These are phyloP conservation scores for Heterobasidion parviporum DNA, from an alignment of 1,284 basidiomycete species.

Conservation along the genomic window DNA sequence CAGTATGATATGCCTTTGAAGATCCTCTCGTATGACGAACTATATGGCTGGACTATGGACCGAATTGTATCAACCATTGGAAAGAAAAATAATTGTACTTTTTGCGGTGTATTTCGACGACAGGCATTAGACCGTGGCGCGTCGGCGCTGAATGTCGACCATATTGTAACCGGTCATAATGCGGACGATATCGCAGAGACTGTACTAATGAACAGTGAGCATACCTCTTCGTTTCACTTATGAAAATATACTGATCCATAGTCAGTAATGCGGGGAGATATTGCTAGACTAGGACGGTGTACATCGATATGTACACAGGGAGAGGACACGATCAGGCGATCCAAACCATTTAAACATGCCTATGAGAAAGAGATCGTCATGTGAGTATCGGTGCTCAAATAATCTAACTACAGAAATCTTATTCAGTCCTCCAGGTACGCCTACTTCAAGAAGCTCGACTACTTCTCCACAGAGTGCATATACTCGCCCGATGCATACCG, in stretches of 20 bases:
- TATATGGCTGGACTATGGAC: constrained; percentile 99
- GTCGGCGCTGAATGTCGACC: constrained; percentile 82
- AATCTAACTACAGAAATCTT: neutral
- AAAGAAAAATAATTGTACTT: constrained; percentile 98
- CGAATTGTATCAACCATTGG: constrained; percentile 89
- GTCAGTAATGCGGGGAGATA: constrained; percentile 93
- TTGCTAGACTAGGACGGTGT: constrained; percentile 88
- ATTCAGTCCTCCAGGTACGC: constrained; percentile 66
- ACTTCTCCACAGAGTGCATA: constrained; percentile 99
- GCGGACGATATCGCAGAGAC: constrained; percentile 99
- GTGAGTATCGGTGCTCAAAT: constrained; percentile 34
- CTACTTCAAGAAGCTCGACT: constrained; percentile 97
- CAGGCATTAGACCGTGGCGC: constrained; percentile 97
- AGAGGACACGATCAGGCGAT: constrained; percentile 91
- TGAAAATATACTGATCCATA: neutral
- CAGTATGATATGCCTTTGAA: constrained; percentile 96
- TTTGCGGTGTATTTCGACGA: constrained; percentile 94
- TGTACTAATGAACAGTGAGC: constrained; percentile 94
- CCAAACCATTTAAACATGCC: constrained; percentile 98
- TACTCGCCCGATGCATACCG: constrained; percentile 98
- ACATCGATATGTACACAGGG: constrained; percentile 91
- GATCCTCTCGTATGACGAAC: constrained; percentile 91
- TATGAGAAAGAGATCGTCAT: constrained; percentile 99
- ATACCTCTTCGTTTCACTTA: constrained; percentile 8
- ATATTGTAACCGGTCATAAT: constrained; percentile 99